Evolutionary conservation across 1,284 basidiomycete species (phyloP), one percentile per base, ranked within the genome.

Genomic region (Phellinidium pouzarii): DNA sequence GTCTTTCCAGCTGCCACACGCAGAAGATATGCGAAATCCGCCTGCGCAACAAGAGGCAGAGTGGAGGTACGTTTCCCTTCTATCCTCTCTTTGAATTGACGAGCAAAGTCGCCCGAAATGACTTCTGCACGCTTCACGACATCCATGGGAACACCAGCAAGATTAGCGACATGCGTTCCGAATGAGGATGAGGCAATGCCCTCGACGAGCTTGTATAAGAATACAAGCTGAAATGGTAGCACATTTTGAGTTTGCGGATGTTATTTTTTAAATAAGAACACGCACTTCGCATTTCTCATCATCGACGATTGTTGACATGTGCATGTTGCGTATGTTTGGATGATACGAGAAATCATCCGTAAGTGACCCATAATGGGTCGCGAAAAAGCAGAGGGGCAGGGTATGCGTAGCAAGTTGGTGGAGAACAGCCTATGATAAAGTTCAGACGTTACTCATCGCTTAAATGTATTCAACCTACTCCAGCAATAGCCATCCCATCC

Each of bases 401-500:
- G 90, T 94, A 62, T 91, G 90, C 0, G 93, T 95, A 0, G 94
- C 90, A 6, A 96, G 76, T 65, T 94, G 83, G 65, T 96, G 94
- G 31, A 96, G 68, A 11, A 97, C 94, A n/a, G 93, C 89, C 77
- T 88, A 54, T 45, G 44, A 12, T 57, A 9, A 43, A 57, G 47
- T 14, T 20, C 42, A 45, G 48, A 44, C 25, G 54, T 60, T 27
- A 58, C 38, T 44, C 42, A 25, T 36, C 45, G 4, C 37, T 58
- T 43, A 11, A 34, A 40, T 14, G 23, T 53, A 44, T 11, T 1
- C 29, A 34, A 69, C 78, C 44, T 67, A 87, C 86, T 51, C 86
- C 87, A 45, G 94, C 93, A 60, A 97, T 95, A 9, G 92, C 91
- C 88, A 95, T 93, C 17, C 94, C 94, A 66, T 97, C 94, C 80